Conservation (phyloP, 1,139 yeast species). For the Taphrina betulina region DNA sequence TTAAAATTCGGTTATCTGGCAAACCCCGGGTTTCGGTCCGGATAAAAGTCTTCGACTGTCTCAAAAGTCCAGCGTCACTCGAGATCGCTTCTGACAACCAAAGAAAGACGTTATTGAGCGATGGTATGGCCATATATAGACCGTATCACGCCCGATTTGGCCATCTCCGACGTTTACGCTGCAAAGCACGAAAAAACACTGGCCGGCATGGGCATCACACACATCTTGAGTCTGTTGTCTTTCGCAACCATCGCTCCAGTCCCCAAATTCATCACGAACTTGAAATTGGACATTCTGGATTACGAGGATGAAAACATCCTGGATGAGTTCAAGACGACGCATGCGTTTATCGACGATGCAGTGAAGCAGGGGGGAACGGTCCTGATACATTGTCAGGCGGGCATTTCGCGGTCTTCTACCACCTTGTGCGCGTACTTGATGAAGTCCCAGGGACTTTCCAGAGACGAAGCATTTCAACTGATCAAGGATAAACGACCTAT, state of each 20-base stretch:
- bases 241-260: constrained; percentile 22
- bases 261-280: constrained; percentile 17
- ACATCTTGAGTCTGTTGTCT: constrained; percentile 22
- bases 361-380: constrained; percentile 22
- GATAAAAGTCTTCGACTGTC: too few relatives aligned
- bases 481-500: constrained; percentile 7
- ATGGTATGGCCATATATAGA: constrained; percentile 22
- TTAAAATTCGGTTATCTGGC: too few relatives aligned
- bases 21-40: too few relatives aligned
- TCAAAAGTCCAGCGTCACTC: too few relatives aligned
- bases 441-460: constrained; percentile 12
- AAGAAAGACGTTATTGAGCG: too few relatives aligned
- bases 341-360: constrained; percentile 40
- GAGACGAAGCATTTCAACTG: constrained; percentile 24
- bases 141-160: constrained; percentile 14
- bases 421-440: constrained; percentile 30
- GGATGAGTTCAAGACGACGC: constrained; percentile 54
- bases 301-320: constrained; percentile 54
- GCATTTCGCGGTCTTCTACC: constrained; percentile 27
- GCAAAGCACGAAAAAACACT: constrained; percentile 20
- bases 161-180: constrained; percentile 26
- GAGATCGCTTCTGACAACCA: too few relatives aligned
- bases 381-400: constrained; percentile 31
- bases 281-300: constrained; percentile 39
- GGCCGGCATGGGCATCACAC: constrained; percentile 18